Conservation (phyloP, 176 grass and related monocot species). For the Lolium multiflorum region DNA sequence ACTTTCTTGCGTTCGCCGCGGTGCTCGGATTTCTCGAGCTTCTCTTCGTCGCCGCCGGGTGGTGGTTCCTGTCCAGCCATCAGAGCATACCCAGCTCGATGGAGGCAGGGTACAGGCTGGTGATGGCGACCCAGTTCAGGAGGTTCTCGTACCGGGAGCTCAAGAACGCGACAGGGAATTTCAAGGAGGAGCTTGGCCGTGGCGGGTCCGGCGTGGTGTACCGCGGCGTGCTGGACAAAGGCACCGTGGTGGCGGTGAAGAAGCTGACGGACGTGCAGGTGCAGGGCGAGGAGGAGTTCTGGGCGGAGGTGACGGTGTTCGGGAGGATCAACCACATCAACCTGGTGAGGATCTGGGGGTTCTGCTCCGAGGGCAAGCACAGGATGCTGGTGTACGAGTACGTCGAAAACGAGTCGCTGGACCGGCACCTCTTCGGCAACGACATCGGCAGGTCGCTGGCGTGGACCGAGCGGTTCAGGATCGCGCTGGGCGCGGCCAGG, state of each 20-base stretch:
- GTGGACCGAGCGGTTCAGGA: constrained; percentile 57
- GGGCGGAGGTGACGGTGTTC: constrained; percentile 62
- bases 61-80: constrained; percentile 61
- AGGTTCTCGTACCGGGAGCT: constrained; percentile 67
- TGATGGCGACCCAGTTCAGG: constrained; percentile 60
- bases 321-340: constrained; percentile 81
- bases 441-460: constrained; percentile 28
- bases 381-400: constrained; percentile 67
- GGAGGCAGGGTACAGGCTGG: constrained; percentile 56
- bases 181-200: constrained; percentile 69
- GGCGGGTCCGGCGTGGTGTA: constrained; percentile 68
- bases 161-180: constrained; percentile 53
- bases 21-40: constrained; percentile 47
- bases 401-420: constrained; percentile 65
- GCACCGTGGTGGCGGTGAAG: constrained; percentile 62
- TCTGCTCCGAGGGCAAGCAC: constrained; percentile 56
- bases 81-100: constrained; percentile 30
- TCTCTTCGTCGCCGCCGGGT: constrained; percentile 36
- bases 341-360: constrained; percentile 59
- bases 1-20: not conserved
- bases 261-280: constrained; percentile 43
- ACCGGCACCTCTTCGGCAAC: constrained; percentile 57
- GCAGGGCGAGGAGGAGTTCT: constrained; percentile 67
- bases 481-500: constrained; percentile 49
- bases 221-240: constrained; percentile 50